Evolutionary conservation across 2,329 filamentous ascomycete genomes (phyloP), one percentile per base, ranked within the genome.

Genomic region (Exophiala xenobiotica): DNA sequence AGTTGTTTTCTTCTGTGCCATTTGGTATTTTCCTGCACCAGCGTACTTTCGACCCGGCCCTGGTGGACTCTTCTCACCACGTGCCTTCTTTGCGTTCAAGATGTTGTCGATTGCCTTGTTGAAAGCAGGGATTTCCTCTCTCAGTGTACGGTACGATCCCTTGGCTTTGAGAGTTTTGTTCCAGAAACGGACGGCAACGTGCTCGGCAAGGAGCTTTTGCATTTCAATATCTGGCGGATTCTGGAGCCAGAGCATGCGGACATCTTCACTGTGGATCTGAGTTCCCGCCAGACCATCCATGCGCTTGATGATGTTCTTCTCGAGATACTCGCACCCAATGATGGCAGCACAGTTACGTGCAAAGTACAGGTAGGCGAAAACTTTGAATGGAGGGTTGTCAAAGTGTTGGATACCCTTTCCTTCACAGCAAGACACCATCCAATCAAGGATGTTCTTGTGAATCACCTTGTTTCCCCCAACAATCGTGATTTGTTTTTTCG

Each of bases 261-360:
- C 44, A 24, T 61, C 58, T 20, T 59, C 56, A 1, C 54, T 46
- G 33, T 61, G 58, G 38, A 61, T 50, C 20, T 57, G 57, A 2
- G 12, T 20, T n/a, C 33, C 6, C 3, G 20, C 29, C 6, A 59
- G 41, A 3, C 14, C 27, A n/a, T 42, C 11, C 55, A 61, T 58
- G n/a, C 54, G 41, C 18, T 49, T 31, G n/a, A 4, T 29, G 4
- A 53, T 20, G 19, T 45, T 37, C 6, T 49, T 27, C 8, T 29
- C 33, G 11, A 61, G 49, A 27, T 51, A 49, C 2, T 51, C 46
- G 33, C 57, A 59, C 9, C 48, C 46, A 8, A 61, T 40, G 35
- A 48, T 50, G 18, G 29, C 5, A 20, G 58, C 51, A 20, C 48
- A 51, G 3, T 22, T 12, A 4, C 24, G 48, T 23, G 46, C 27